These are phyloP conservation scores for Trichoderma simmonsii DNA, from an alignment of 2,329 filamentous ascomycete genomes.

Conservation along the genomic window DNA sequence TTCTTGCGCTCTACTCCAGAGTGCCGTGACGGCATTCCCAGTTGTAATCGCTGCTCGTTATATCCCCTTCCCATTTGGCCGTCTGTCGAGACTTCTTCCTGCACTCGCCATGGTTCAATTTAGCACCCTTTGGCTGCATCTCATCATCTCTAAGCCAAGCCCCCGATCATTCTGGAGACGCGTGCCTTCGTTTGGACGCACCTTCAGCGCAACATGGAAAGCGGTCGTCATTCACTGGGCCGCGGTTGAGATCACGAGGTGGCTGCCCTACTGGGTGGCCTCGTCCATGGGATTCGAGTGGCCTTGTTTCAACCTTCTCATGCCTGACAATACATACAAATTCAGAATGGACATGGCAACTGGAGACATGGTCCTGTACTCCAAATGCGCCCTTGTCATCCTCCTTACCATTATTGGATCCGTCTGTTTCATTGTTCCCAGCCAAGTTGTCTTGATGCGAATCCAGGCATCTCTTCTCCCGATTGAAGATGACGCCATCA, in stretches of 20 bases:
- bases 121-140: slow-evolving; percentile 78
- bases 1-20: slow-evolving; percentile 44
- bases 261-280: slow-evolving; percentile 44
- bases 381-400: slow-evolving; percentile 46
- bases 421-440: slow-evolving; percentile 68
- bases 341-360: slow-evolving; percentile 38
- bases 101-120: slow-evolving; percentile 65
- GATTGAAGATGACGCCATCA: slow-evolving; percentile 77
- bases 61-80: background rate
- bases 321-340: slow-evolving; percentile 31
- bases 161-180: slow-evolving; percentile 64
- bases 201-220: slow-evolving; percentile 65
- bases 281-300: slow-evolving; percentile 44
- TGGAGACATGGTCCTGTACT: slow-evolving; percentile 26
- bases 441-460: slow-evolving; percentile 72
- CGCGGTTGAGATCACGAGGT: slow-evolving; percentile 49
- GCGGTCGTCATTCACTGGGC: slow-evolving; percentile 64
- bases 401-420: slow-evolving; percentile 49
- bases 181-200: slow-evolving; percentile 61
- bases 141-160: slow-evolving; percentile 70
- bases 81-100: slow-evolving; percentile 37
- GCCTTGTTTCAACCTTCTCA: slow-evolving; percentile 34
- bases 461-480: slow-evolving; percentile 85
- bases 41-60: slow-evolving; percentile 41
- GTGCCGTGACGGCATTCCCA: slow-evolving; percentile 29